Evolutionary conservation across 371 early-diverging fungal genomes (phyloP), one percentile per base, ranked within the genome.

Genomic region (Encephalitozoon cuniculi): DNA sequence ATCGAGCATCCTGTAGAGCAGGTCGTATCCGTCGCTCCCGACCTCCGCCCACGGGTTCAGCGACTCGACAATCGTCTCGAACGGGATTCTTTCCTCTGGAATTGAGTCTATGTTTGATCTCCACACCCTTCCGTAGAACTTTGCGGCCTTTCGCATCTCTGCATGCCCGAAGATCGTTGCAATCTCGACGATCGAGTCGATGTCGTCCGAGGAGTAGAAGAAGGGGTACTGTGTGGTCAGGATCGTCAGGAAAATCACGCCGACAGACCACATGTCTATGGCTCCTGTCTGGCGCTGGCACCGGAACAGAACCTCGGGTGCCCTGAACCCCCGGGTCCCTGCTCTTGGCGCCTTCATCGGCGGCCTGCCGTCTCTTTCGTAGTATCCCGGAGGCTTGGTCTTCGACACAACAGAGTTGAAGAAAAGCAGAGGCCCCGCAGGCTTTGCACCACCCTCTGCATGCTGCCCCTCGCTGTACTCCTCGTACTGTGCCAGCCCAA

Each of bases 321-420:
- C 93, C 25, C 96, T 87, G 77, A 94, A 97, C 23, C 97, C 97
- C 59, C 94, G 86, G 0, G 99, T 98, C 12, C 99, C 99, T 11
- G 94, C 95, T 15, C 97, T 88, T 70, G 89, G 90, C 0, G 95
- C 97, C 43, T 87, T 84, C 5, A 94, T 81, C 7, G 83, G 70
- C 6, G 91, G 91, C 64, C 93, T 86, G 1, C 72, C 46, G 75
- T 87, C 87, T 63, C 73, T 59, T 26, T 82, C 67, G 41, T 79
- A 79, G 68, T 84, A 87, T 26, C 85, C 87, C 9, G 86, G 85
- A 2, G 82, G 80, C 63, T 68, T 59, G 7, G 75, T 34, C 52
- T 23, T 1, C 26, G 68, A 49, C 51, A 52, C 59, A 23, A 68
- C 32, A 32, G 55, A 28, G 34, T 76, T 81, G 51, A 43, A 69